Evolutionary conservation across 2,329 filamentous ascomycete genomes (phyloP).

Genomic region (Aureobasidium sp.): DNA sequence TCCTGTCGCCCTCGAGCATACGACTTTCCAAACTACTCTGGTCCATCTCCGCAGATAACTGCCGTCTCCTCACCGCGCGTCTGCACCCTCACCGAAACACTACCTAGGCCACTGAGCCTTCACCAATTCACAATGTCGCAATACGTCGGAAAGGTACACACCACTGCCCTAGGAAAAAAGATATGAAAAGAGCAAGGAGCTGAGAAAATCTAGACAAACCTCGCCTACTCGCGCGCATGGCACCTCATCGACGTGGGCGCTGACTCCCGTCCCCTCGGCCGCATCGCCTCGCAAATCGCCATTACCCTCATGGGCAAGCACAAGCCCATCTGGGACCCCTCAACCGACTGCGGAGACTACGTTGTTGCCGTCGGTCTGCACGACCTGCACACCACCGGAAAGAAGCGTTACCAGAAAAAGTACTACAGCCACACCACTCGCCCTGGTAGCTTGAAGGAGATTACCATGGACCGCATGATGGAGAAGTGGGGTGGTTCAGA

Average conservation of each 20-base stretch:
- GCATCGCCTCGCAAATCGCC: conserved; percentile 80
- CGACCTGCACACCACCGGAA: conserved; percentile 78
- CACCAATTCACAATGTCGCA: conserved; percentile 56
- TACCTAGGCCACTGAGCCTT: not conserved
- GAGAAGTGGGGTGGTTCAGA: conserved; percentile 89
- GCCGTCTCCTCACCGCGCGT: not conserved
- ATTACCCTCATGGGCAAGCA: conserved; percentile 93
- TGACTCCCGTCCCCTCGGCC: conserved; percentile 69
- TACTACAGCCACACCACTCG: conserved; percentile 94
- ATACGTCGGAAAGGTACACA: conserved; percentile 60
- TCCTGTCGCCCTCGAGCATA: not conserved
- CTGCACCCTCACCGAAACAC: not conserved
- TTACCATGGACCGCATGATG: conserved; percentile 94
- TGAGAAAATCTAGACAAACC: conserved; percentile 59
- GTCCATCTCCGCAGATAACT: not conserved
- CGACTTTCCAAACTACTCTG: too few relatives aligned
- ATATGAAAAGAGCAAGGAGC: not conserved
- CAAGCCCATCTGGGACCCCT: conserved; percentile 96
- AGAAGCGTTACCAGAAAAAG: conserved; percentile 86
- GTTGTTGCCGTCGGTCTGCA: conserved; percentile 89
- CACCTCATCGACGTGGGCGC: conserved; percentile 72
- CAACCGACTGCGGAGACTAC: conserved; percentile 98
- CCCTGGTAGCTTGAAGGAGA: conserved; percentile 74
- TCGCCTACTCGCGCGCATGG: conserved; percentile 95
- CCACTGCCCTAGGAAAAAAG: not conserved